These are phyloP conservation scores for Pulveroboletus sp. DNA, from an alignment of 768 basidiomycete species.

Conservation along the genomic window DNA sequence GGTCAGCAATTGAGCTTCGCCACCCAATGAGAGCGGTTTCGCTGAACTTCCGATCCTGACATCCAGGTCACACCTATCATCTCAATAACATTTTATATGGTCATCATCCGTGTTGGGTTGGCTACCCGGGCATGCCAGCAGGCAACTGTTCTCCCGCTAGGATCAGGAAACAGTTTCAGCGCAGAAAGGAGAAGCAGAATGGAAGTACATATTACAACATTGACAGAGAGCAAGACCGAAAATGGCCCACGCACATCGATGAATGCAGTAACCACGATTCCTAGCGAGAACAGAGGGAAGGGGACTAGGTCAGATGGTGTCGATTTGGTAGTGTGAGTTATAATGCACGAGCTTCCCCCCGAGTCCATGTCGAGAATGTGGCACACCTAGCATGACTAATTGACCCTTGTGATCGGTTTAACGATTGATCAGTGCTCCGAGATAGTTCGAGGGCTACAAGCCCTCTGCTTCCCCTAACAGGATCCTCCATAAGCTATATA, in stretches of 20 bases:
- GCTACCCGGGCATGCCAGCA: background rate
- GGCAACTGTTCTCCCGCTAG: background rate
- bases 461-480: too few relatives aligned
- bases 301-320: background rate
- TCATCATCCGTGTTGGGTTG: conserved; percentile 37
- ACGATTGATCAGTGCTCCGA: too few relatives aligned
- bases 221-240: conserved; percentile 1
- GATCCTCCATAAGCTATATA: too few relatives aligned
- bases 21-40: background rate
- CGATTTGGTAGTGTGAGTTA: too few relatives aligned
- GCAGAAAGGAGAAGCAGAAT: conserved; percentile 2
- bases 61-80: conserved; percentile 37
- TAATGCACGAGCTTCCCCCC: too few relatives aligned
- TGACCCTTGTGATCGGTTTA: too few relatives aligned
- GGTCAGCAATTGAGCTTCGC: conserved; percentile 18
- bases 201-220: conserved; percentile 4
- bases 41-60: background rate
- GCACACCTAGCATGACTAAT: too few relatives aligned
- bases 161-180: background rate
- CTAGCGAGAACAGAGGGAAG: background rate
- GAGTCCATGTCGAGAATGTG: too few relatives aligned
- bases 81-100: conserved; percentile 42
- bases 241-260: background rate
- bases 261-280: background rate
- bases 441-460: too few relatives aligned